Conservation (phyloP, 2,329 filamentous ascomycete species). For the Colletotrichum siamense region DNA sequence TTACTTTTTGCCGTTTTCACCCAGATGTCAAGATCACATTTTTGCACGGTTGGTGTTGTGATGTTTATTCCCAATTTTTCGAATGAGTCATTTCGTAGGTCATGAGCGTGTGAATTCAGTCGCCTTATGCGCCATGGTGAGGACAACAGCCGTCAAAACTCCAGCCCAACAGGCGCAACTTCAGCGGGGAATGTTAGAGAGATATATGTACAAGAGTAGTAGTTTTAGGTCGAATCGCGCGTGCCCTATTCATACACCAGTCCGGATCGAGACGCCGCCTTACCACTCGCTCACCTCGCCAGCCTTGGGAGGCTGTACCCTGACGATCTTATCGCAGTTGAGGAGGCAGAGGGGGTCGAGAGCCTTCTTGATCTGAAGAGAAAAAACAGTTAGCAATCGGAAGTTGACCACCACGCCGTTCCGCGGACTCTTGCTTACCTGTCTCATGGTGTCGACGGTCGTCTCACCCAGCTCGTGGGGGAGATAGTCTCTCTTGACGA, state of each 20-base stretch:
- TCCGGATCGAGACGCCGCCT: neutral
- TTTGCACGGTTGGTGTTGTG: neutral
- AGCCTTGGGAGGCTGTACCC: conserved; percentile 60
- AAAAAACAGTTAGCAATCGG: neutral
- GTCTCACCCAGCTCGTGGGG: conserved; percentile 76
- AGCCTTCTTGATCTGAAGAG: conserved; percentile 73
- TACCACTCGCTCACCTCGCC: conserved; percentile 54
- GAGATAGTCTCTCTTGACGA: conserved; percentile 86
- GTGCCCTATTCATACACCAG: conserved; percentile 1
- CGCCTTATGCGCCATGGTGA: neutral
- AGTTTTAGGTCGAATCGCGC: neutral
- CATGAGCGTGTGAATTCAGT: neutral
- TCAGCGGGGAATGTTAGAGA: neutral
- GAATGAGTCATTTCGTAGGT: neutral
- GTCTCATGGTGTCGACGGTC: conserved; percentile 84
- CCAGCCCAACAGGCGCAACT: neutral
- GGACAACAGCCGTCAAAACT: neutral
- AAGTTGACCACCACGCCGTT: too few relatives aligned
- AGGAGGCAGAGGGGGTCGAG: conserved; percentile 77
- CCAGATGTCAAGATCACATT: too few relatives aligned
- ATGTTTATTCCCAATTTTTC: neutral
- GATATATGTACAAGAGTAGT: conserved; percentile 1
- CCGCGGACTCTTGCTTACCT: conserved; percentile 51
- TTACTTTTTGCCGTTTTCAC: neutral
- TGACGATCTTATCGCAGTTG: conserved; percentile 73